Base-by-base conservation (phyloP, 2,329 filamentous ascomycete species). In the Stachybotrys echinatus region DNA sequence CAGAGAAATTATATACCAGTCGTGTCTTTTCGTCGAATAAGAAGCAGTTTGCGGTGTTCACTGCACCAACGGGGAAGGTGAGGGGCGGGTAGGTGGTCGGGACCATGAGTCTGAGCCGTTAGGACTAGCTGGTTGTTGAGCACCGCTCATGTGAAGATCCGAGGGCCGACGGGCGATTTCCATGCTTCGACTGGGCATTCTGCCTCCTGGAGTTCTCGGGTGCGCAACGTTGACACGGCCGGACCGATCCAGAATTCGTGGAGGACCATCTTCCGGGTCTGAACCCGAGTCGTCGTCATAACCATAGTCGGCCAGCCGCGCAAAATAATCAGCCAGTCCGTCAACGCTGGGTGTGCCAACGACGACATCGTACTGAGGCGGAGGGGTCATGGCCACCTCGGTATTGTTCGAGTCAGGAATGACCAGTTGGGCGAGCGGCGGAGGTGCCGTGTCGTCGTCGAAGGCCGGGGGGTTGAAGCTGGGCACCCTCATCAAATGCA, bases 381-480 rank as follows among this genome's bases (percentile, higher is more conserved):
- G 92, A 2, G 91, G 91, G 0, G 90, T 95, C 55, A 88, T 75
- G 17, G 88, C 66, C 1, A 63, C 62, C 23, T 48, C 22, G 7
- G 52, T 37, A 40, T 7, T 3, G 10, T 18, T 20, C 3, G 55
- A 48, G 3, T 58, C 59, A 1, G 59, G 48, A 17, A 51, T 50
- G 19, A 58, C 51, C n/a, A 53, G 51, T 18, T 61, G 50, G 19
- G 38, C 17, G 39, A 59, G 64, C 3, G 69, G 65, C 6, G 70
- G 69, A 7, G 68, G 67, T 18, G 65, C 61, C 0, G 71, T 63
- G 48, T 95, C 87, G 5, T 89, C 89, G 54, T 94, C 86, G 61
- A 95, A 96, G 0, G 89, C 83, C 0, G 92, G 91, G 2, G 92
- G 92, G 52, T 91, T 91, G 70, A 91, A 95, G 0, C 89, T 95